phyloP scores from a whole-genome alignment of 2,329 filamentous ascomycete species.

The Lasiodiplodia sp. region DNA sequence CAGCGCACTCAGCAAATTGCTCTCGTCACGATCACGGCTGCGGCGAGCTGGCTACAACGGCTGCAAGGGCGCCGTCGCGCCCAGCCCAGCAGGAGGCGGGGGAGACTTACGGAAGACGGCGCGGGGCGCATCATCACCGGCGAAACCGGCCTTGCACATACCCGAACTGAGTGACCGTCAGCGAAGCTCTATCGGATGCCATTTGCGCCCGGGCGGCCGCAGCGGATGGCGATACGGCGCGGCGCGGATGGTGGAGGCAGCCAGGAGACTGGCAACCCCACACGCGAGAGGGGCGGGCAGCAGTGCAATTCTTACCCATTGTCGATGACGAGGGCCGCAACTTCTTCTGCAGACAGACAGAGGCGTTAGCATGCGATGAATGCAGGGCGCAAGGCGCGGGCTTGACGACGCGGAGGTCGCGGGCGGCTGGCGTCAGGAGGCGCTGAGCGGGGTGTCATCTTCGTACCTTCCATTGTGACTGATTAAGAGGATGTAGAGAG shows the following conservation, averaged over 20 bases:
- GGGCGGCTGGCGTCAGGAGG: conserved; percentile 40
- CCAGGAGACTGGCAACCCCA: conserved; percentile 36
- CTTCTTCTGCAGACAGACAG: conserved; percentile 79
- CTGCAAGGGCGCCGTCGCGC: conserved; percentile 3
- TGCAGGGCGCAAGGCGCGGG: neutral
- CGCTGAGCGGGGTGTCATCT: conserved; percentile 36
- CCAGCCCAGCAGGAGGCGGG: conserved; percentile 36
- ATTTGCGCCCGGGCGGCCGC: conserved; percentile 10
- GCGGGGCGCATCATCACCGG: conserved; percentile 99
- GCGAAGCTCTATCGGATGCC: conserved; percentile 36
- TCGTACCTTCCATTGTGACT: conserved; percentile 72
- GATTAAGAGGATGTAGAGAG: conserved; percentile 31
- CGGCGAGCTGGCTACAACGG: conserved; percentile 25
- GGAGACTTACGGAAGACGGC: conserved; percentile 97
- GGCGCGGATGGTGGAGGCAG: conserved; percentile 21
- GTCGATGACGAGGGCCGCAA: conserved; percentile 99
- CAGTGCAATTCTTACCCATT: conserved; percentile 88
- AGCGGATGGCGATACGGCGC: conserved; percentile 24
- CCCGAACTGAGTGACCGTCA: conserved; percentile 77
- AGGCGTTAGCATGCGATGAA: conserved; percentile 43
- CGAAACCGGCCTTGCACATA: conserved; percentile 99
- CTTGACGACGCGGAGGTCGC: conserved; percentile 12
- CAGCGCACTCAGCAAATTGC: conserved; percentile 41
- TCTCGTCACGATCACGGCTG: conserved; percentile 31
- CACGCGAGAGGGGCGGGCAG: conserved; percentile 47